Conservation (phyloP, 768 basidiomycete genomes). For the Suillus placidus region DNA sequence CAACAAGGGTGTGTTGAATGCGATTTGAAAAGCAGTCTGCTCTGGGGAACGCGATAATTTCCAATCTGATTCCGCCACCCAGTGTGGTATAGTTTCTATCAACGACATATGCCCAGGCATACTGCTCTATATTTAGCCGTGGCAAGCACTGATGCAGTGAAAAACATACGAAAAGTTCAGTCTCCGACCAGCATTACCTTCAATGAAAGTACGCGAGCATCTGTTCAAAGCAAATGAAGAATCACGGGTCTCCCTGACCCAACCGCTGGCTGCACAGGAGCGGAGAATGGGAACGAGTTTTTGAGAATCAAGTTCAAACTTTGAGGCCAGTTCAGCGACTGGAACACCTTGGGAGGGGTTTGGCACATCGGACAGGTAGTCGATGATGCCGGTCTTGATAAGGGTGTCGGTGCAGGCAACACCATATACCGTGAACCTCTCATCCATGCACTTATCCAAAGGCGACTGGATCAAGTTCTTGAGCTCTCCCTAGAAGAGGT, state of each 20-base stretch:
- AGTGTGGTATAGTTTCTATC: constrained; percentile 13
- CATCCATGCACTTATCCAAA: constrained; percentile 6
- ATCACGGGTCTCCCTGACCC: constrained; percentile 23
- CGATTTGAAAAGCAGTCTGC: constrained; percentile 43
- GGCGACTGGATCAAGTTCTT: constrained; percentile 8
- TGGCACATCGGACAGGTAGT: background rate
- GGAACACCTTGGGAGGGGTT: background rate
- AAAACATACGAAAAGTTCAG: constrained; percentile 14
- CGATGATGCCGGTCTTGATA: background rate
- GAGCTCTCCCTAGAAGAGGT: constrained; percentile 8
- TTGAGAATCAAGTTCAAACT: background rate
- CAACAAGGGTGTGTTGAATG: constrained; percentile 35
- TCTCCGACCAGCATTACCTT: constrained; percentile 20
- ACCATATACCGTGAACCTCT: constrained; percentile 19
- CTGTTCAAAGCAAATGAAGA: constrained; percentile 23
- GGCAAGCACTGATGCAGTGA: background rate
- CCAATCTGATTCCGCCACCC: constrained; percentile 23
- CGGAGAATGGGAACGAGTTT: constrained; percentile 16
- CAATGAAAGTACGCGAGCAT: constrained; percentile 16
- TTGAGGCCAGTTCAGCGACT: background rate
- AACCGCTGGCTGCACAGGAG: constrained; percentile 19
- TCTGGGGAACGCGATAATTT: constrained; percentile 13
- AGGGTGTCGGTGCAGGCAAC: background rate
- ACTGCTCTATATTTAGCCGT: constrained; percentile 9
- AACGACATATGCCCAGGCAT: constrained; percentile 19